These are phyloP conservation scores for Pharus latifolius DNA, from an alignment of 176 grass and related monocot genomes.

Conservation along the genomic window DNA sequence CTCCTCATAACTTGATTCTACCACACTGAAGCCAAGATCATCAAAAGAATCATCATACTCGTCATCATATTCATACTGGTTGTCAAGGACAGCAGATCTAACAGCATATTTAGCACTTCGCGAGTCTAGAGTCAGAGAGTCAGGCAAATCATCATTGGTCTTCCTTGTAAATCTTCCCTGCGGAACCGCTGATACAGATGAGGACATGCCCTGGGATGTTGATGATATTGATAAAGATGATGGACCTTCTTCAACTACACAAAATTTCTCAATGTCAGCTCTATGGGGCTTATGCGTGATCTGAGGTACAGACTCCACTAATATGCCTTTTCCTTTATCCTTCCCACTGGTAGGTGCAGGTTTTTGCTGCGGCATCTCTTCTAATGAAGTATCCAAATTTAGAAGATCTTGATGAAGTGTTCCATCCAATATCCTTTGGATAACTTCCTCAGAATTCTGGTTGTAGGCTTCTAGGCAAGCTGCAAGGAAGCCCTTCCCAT, in stretches of 20 bases:
- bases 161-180: conserved; percentile 92
- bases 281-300: conserved; percentile 15
- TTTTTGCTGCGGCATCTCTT: conserved; percentile 58
- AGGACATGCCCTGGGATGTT: conserved; percentile 7
- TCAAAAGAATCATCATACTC: conserved; percentile 99
- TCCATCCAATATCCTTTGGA: conserved; percentile 83
- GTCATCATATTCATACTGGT: conserved; percentile 81
- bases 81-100: conserved; percentile 47
- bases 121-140: conserved; percentile 49
- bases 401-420: conserved; percentile 90
- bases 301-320: conserved; percentile 40
- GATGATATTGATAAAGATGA: conserved; percentile 43
- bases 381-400: conserved; percentile 65
- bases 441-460: conserved; percentile 78
- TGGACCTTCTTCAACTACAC: conserved; percentile 21
- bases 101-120: conserved; percentile 53
- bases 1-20: conserved; percentile 80
- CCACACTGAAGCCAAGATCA: conserved; percentile 81
- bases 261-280: conserved; percentile 8
- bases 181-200: conserved; percentile 38
- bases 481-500: conserved; percentile 80
- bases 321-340: conserved; percentile 83
- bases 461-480: conserved; percentile 94
- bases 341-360: conserved; percentile 23
- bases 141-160: conserved; percentile 34